Base-by-base conservation (phyloP, 805 yeast genomes). In the Sugiyamaella americana region DNA sequence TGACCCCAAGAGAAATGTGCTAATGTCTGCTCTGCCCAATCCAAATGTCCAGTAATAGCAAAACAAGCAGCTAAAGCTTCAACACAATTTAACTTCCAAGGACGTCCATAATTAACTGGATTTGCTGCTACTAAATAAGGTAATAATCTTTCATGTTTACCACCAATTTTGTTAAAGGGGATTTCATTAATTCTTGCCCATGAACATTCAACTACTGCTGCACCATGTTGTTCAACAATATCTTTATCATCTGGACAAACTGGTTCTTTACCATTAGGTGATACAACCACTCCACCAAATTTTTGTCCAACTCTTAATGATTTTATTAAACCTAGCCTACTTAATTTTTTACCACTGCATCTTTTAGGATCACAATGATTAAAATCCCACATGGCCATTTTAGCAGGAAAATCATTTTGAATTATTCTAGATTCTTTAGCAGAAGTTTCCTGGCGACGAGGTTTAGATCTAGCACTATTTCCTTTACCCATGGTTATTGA, bases 351-450 rank as follows among this genome's bases (percentile, higher is more conserved):
- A 17, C 98, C 98, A 54, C 94, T 83, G 63, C 98, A 93, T 61
- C 97, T 75, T 61, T 93, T 93, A 1, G 98, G 98, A 66, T 93
- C 98, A 69, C 98, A 93, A 62, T 93, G 98, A 55, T 89, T 96
- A 61, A 93, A 93, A 64, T 93, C 64, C 72, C 98, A 91, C 98
- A 91, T 91, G 16, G 96, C 97, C 52, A 89, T 64, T 59, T 87
- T 88, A 29, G 84, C 82, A 1, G 95, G 96, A 59, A 87, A 85
- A 43, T 74, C 59, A 1, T 57, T 53, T 51, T 13, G 57, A 47
- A 41, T 44, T 8, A 26, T 13, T 8, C 13, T 8, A 8, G 32
- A 26, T 13, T 26, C 32, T 13, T 13, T 26, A 8, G 32, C 32
- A 8, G 32, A 26, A 26, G 13, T 13, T 13, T 26, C 32, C 32